Evolutionary conservation across 108 stramenopile species (phyloP), one percentile per base, ranked within the genome.

Genomic region (Mayamaea pseudoterrestris): DNA sequence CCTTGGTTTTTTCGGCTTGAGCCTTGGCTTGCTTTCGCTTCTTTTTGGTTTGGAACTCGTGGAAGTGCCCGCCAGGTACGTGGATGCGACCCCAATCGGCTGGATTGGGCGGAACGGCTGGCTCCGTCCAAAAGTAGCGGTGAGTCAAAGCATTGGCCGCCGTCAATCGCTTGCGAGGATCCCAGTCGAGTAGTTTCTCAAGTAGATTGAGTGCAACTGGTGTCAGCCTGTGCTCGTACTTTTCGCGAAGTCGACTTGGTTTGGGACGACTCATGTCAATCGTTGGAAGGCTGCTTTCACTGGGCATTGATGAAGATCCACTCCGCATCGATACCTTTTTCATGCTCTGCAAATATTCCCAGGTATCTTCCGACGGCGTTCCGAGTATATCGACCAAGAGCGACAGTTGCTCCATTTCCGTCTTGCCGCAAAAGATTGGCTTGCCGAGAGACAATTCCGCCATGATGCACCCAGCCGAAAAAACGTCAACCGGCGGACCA

Each of bases 401-500:
- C 21, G 76, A 32, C 7, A 97, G 61, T 61, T 93, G 90, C 35
- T 94, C 93, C 73, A 95, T 78, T 27, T 94, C 92, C 12, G 76
- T 67, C 41, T 93, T 84, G 0, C 96, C 98, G 2, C 93, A 73
- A 53, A 99, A 95, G 5, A 96, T 61, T 2, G 98, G 92, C 24
- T 80, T 73, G 9, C 95, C 94, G 52, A 81, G 50, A 3, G 93
- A 49, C 24, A 99, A 67, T 57, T 99, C 98, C 2, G 87, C 96
- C 22, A 96, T 55, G 53, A 99, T 93, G 43, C 95, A 95, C 1
- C 98, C 98, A 8, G 90, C 93, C 13, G 87, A 84, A 95, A 95
- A 99, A 48, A 99, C 81, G 52, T 99, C 98, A 1, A 99, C 93
- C 3, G 84, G 62, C 11, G 66, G 55, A 28, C 77, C 82, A 35